These are phyloP conservation scores for Colletotrichum sp. DNA, from an alignment of 2,329 filamentous ascomycete species.

Conservation along the genomic window DNA sequence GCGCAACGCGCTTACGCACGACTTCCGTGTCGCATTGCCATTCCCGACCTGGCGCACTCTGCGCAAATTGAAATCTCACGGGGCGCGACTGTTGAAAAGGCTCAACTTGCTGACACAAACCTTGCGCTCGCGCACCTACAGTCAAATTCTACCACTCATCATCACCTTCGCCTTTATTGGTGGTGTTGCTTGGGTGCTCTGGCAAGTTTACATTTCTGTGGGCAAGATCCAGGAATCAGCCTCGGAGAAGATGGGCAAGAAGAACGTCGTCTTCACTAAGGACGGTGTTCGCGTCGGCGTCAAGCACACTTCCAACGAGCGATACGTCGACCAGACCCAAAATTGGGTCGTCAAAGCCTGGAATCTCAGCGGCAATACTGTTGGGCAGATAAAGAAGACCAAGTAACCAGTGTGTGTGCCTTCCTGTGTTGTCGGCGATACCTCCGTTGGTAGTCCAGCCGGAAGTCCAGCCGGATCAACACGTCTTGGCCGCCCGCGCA, in stretches of 20 bases:
- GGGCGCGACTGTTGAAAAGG: background rate
- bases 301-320: conserved; percentile 71
- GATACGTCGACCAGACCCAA: conserved; percentile 77
- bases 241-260: conserved; percentile 73
- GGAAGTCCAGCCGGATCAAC: background rate
- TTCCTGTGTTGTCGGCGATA: background rate
- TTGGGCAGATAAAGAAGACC: conserved; percentile 21
- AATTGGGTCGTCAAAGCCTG: conserved; percentile 70
- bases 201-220: conserved; percentile 74
- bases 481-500: background rate
- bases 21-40: background rate
- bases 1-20: background rate
- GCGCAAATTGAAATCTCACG: background rate
- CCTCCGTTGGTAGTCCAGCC: background rate
- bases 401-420: background rate
- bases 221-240: conserved; percentile 70
- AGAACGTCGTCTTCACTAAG: conserved; percentile 77
- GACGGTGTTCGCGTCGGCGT: conserved; percentile 76
- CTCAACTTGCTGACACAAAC: background rate
- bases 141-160: conserved; percentile 70
- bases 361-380: conserved; percentile 53
- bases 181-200: conserved; percentile 68
- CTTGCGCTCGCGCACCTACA: conserved; percentile 28
- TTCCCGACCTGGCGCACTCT: background rate
- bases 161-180: conserved; percentile 65